Conservation (phyloP, 164 flowering plant genomes). For the Stephania yunnanensis region DNA sequence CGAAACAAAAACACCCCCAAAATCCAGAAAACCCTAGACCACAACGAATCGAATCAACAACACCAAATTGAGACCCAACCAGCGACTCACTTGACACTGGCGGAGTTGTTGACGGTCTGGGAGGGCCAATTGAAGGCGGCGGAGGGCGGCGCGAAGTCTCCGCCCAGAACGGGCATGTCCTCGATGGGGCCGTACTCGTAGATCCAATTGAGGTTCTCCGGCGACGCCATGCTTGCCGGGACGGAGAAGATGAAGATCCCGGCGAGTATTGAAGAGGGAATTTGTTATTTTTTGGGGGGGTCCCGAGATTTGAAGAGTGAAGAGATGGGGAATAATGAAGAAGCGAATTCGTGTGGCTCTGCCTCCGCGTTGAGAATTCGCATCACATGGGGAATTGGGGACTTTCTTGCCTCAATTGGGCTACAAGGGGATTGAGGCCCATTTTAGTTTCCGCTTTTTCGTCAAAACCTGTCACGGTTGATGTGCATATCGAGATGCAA, state of each 20-base stretch:
- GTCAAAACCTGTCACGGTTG: too few relatives aligned
- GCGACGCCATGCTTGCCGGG: slow-evolving; percentile 44
- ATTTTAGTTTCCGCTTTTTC: too few relatives aligned
- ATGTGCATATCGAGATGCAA: too few relatives aligned
- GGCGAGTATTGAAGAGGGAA: slow-evolving; percentile 4
- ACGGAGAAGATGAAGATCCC: slow-evolving; percentile 6
- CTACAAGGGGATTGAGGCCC: too few relatives aligned
- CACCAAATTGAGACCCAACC: background rate
- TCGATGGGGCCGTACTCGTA: slow-evolving; percentile 50
- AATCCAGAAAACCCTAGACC: slow-evolving; percentile 2
- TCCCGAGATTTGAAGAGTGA: too few relatives aligned
- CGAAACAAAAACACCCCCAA: background rate
- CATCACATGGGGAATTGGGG: too few relatives aligned
- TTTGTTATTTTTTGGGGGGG: background rate
- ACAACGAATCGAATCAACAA: background rate
- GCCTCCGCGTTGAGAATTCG: too few relatives aligned
- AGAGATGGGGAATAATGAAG: too few relatives aligned
- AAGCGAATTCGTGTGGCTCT: background rate
- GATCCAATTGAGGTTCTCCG: slow-evolving; percentile 61
- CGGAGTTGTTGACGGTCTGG: slow-evolving; percentile 31
- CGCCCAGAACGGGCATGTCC: slow-evolving; percentile 38
- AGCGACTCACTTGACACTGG: slow-evolving; percentile 31
- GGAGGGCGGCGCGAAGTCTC: slow-evolving; percentile 28
- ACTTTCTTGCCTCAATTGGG: too few relatives aligned
- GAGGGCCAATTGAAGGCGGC: slow-evolving; percentile 46